phyloP scores from a whole-genome alignment of 345 rosid genomes.

The Brassica juncea region DNA sequence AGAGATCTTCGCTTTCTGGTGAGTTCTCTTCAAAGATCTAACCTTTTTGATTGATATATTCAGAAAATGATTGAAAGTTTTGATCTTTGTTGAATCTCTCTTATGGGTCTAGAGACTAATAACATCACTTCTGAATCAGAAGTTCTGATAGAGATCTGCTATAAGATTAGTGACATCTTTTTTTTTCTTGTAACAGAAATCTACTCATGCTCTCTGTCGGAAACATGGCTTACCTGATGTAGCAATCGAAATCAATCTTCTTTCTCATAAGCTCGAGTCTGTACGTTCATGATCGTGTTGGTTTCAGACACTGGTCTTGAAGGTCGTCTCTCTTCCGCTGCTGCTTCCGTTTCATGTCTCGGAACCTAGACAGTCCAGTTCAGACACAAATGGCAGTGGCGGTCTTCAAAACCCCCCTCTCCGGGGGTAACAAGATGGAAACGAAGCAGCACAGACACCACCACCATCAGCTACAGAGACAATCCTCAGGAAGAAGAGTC shows the following conservation, averaged over 20 bases:
- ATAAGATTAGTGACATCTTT: not conserved
- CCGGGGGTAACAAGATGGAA: constrained; percentile 56
- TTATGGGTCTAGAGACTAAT: not conserved
- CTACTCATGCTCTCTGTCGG: not conserved
- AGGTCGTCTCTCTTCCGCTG: no score
- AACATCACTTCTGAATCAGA: no score
- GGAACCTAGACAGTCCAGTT: constrained; percentile 90
- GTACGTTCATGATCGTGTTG: no score
- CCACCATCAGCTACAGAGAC: constrained; percentile 45
- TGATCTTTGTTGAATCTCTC: not conserved
- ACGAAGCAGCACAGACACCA: constrained; percentile 50
- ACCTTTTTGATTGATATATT: not conserved
- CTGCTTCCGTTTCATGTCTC: constrained; percentile 70
- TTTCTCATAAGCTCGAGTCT: constrained; percentile 18
- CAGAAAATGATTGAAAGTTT: not conserved
- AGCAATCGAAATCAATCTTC: constrained; percentile 33
- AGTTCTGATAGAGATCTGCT: constrained; percentile 30
- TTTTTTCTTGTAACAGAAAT: constrained; percentile 8
- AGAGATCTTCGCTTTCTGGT: constrained; percentile 34
- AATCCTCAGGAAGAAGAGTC: constrained; percentile 76
- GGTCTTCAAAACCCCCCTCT: constrained; percentile 67
- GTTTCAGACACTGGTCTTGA: constrained; percentile 45
- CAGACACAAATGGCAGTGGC: constrained; percentile 97
- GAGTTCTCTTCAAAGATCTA: constrained; percentile 33
- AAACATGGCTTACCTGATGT: constrained; percentile 40